Base-by-base conservation (phyloP, 1,284 basidiomycete genomes). In the Marasmius oreades region DNA sequence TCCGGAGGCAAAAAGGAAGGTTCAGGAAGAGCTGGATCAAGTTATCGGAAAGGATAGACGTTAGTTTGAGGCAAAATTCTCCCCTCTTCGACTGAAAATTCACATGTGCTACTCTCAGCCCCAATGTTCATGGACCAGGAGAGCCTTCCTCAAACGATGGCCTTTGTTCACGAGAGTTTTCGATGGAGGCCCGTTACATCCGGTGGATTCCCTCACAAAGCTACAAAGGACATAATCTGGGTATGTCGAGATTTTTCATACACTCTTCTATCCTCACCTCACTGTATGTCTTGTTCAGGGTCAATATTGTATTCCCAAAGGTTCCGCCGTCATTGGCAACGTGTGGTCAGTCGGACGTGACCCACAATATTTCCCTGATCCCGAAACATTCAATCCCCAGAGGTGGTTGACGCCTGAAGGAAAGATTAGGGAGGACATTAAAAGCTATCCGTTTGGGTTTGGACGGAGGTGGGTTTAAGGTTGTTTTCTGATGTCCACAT, bases 171-270 rank as follows among this genome's bases (percentile, higher is more conserved):
- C 20, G 86, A 89, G 66, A 71, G 76, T 0, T 81, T 80, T 51
- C 73, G 87, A 26, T 89, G 87, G 87, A 70, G 85, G 51, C 86
- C 86, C 20, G 77, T 84, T 4, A 77, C 70, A 18, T 78, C 79
- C 0, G 73, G 77, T 28, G 81, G 83, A 0, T 78, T 84, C 58
- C 69, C 78, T 2, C 83, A 85, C 57, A 75, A 78, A 22, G 77
- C 84, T 0, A 85, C 80, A 0, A 77, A 77, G 56, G 83, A 86
- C 55, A 76, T 87, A 28, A 63, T 81, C 20, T 88, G 81, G 80
- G 83, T 82, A 61, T 5, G 74, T 62, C 12, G 58, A 31, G 10
- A 11, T 18, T 45, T 5, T 36, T 18, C 4, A 20, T 36, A 23
- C 28, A 43, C 14, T 0, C 44, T 43, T 10, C 44, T 18, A 3